Percentiles rank a stretch among this genome's conserved stretches.
These are phyloP conservation scores for Solanum pimpinellifolium DNA, from an alignment of 257 asterid genomes.

Conservation along the genomic window DNA sequence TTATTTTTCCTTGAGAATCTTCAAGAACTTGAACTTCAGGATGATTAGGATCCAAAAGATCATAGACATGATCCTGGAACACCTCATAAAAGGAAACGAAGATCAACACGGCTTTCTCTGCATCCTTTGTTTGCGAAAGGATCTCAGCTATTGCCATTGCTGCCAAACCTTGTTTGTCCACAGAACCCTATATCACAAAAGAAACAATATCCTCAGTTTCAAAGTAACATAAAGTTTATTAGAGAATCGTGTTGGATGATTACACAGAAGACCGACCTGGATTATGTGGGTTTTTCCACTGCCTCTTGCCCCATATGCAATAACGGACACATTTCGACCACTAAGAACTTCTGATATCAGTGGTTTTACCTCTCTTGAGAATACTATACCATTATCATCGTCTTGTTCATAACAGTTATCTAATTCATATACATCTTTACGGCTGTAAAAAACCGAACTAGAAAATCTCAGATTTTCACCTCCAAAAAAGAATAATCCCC, in stretches of 20 bases:
- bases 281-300: conserved; percentile 71
- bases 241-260: not conserved
- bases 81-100: conserved; percentile 56
- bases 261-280: conserved; percentile 30
- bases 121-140: conserved; percentile 37
- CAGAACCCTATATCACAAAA: conserved; percentile 35
- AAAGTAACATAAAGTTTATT: not conserved
- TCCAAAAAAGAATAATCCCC: not conserved
- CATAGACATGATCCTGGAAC: conserved; percentile 51
- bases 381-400: conserved; percentile 31
- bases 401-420: conserved; percentile 54
- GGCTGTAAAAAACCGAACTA: conserved; percentile 11
- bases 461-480: not conserved
- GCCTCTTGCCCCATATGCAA: conserved; percentile 83
- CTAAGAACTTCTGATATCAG: conserved; percentile 30
- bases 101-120: conserved; percentile 35
- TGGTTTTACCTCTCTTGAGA: conserved; percentile 58
- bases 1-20: conserved; percentile 56
- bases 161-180: conserved; percentile 61
- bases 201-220: not conserved
- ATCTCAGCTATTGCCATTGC: conserved; percentile 56
- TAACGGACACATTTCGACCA: conserved; percentile 52
- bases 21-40: conserved; percentile 52
- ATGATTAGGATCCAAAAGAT: conserved; percentile 48
- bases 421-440: conserved; percentile 42